Evolutionary conservation across 2,329 filamentous ascomycete species (phyloP).

Genomic region (Lasiodiplodia theobromae): DNA sequence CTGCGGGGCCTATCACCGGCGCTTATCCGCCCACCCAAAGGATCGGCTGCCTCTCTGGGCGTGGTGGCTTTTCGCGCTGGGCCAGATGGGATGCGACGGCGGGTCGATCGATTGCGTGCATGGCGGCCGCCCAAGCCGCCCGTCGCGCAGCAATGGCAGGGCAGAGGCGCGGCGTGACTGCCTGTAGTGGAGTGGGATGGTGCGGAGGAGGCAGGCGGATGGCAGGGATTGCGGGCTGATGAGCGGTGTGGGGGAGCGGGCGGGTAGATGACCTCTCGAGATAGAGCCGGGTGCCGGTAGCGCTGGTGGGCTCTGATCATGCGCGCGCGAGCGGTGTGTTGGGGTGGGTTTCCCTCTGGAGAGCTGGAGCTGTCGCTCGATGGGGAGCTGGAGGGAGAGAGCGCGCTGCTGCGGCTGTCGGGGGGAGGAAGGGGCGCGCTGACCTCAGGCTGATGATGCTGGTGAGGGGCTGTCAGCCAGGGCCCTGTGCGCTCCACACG

Average conservation of each 20-base stretch:
- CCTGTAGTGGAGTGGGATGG: conserved; percentile 15
- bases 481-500: conserved; percentile 13
- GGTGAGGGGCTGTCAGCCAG: not conserved
- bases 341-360: not conserved
- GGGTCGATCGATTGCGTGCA: conserved; percentile 27
- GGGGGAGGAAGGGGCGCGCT: not conserved
- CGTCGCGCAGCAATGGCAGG: conserved; percentile 26
- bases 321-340: conserved; percentile 1
- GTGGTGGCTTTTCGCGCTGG: conserved; percentile 10
- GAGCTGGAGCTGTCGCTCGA: not conserved
- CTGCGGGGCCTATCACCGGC: conserved; percentile 18
- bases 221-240: conserved; percentile 21
- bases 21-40: conserved; percentile 2
- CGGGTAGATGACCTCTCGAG: conserved; percentile 20
- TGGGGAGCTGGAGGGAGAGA: not conserved
- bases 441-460: conserved; percentile 6
- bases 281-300: conserved; percentile 4
- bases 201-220: conserved; percentile 21
- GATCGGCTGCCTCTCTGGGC: conserved; percentile 7
- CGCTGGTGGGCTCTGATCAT: conserved; percentile 14
- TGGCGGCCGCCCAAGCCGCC: conserved; percentile 25
- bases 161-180: conserved; percentile 18
- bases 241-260: conserved; percentile 25
- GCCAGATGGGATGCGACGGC: conserved; percentile 13
- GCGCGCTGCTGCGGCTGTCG: not conserved